Base-by-base conservation (phyloP, 2,329 filamentous ascomycete species). In the Camillea tinctor region DNA sequence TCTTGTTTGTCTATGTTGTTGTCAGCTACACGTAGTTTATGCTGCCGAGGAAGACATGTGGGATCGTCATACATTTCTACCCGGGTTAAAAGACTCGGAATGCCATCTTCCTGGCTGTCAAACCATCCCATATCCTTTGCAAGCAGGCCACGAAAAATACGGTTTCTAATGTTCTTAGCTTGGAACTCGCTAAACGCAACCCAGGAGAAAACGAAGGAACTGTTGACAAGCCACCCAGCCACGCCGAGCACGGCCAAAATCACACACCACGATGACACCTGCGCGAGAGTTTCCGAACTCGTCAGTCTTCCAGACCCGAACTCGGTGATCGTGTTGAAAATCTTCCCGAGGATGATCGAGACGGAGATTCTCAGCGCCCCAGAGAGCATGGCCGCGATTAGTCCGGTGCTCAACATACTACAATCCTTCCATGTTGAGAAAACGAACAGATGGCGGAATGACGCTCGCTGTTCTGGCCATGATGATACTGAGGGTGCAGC, bases 141-240 rank as follows among this genome's bases (percentile, higher is more conserved):
- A n/a, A 96, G 72, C 40, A 98, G 77, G 1, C 83, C 83, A 1
- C 77, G 68, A 69, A 97, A 97, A 2, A 95, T 75, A 4, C 76
- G 78, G 17, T 81, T 78, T 4, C 92, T 84, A 6, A 87, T 87
- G 52, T 76, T 84, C 30, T 83, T 84, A 0, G 90, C 92, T 66
- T 97, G 92, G 1, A 92, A 69, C 73, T 97, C 93, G 15, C 93
- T 91, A 72, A 95, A 95, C 0, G 84, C 72, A 26, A 94, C 79
- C 87, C 93, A 97, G 0, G 85, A 73, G 1, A 82, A 80, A 67
- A 92, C 88, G 66, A 92, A 90, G 1, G 82, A 71, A 2, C 84
- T 83, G 66, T 90, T 88, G 17, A 88, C 75, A 0, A 92, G 52
- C 86, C 91, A 94, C 52, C 85, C 87, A 0, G 77, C 83, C 0